These are phyloP conservation scores for Prunus armeniaca DNA, from an alignment of 306 rosid genomes.

Conservation along the genomic window DNA sequence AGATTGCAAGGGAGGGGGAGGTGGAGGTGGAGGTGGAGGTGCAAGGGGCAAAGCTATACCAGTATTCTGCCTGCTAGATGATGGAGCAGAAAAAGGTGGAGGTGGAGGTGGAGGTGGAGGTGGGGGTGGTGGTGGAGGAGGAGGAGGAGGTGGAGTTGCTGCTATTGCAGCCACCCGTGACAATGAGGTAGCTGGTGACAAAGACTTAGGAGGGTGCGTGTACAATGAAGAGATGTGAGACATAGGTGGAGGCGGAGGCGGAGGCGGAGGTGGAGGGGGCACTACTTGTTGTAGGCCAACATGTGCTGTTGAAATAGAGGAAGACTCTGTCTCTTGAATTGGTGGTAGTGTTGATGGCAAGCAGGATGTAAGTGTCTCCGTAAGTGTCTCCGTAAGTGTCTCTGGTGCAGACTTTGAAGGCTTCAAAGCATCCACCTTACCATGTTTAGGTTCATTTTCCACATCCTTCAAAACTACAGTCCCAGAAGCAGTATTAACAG, in stretches of 20 bases:
- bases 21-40: slow-evolving; percentile 22
- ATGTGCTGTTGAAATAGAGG: slow-evolving; percentile 23
- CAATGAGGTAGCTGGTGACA: slow-evolving; percentile 2
- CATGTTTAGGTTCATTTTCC: slow-evolving; percentile 44
- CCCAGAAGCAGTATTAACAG: slow-evolving; percentile 37
- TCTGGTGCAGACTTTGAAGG: slow-evolving; percentile 46
- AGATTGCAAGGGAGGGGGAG: slow-evolving; percentile 13
- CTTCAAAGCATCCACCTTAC: slow-evolving; percentile 41
- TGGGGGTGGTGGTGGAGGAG: slow-evolving; percentile 23
- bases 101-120: slow-evolving; percentile 18
- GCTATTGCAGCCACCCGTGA: slow-evolving; percentile 20
- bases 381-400: slow-evolving; percentile 29
- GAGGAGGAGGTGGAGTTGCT: slow-evolving; percentile 27
- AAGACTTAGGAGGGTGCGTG: not conserved
- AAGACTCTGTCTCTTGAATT: slow-evolving; percentile 35
- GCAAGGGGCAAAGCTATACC: slow-evolving; percentile 41
- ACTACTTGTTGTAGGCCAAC: slow-evolving; percentile 29
- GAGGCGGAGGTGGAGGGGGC: slow-evolving; percentile 20
- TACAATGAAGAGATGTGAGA: slow-evolving; percentile 10
- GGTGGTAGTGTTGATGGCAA: slow-evolving; percentile 31
- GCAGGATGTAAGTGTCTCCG: slow-evolving; percentile 27
- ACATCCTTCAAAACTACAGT: slow-evolving; percentile 34
- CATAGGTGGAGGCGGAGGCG: slow-evolving; percentile 15
- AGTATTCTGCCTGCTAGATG: slow-evolving; percentile 19
- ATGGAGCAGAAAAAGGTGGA: not conserved